A percentile compares a stretch with the other conserved stretches of the same genome.
phyloP scores from a whole-genome alignment of 768 basidiomycete genomes.

The Boletellus emodensis region DNA sequence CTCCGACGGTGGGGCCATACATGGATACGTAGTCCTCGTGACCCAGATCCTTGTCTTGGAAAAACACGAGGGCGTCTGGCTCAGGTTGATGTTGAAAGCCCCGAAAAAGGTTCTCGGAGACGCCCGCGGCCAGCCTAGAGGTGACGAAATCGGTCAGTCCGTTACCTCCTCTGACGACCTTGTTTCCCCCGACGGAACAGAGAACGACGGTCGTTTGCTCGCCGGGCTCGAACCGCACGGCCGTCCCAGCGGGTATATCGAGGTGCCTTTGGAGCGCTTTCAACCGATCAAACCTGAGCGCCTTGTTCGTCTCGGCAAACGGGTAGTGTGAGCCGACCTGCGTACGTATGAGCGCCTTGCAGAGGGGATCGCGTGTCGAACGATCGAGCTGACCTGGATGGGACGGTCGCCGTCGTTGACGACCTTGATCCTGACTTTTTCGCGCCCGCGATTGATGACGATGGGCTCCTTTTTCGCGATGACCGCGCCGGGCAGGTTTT shows the following conservation, averaged over 20 bases:
- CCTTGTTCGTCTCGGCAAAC: slow-evolving; percentile 85
- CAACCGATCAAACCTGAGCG: slow-evolving; percentile 76
- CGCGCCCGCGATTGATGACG: slow-evolving; percentile 69
- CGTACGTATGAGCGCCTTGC: slow-evolving; percentile 1
- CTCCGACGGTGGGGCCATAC: slow-evolving; percentile 94
- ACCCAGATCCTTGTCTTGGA: slow-evolving; percentile 51
- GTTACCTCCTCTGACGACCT: slow-evolving; percentile 78
- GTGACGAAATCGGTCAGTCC: slow-evolving; percentile 41
- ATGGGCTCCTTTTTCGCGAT: slow-evolving; percentile 64
- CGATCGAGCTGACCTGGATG: slow-evolving; percentile 62
- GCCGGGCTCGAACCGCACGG: slow-evolving; percentile 95
- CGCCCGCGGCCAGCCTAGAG: slow-evolving; percentile 45
- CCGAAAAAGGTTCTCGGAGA: slow-evolving; percentile 21
- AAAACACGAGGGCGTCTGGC: slow-evolving; percentile 53
- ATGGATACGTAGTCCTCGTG: slow-evolving; percentile 82
- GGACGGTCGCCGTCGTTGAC: slow-evolving; percentile 92
- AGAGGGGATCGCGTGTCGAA: not conserved
- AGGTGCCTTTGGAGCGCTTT: slow-evolving; percentile 81
- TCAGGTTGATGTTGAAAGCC: slow-evolving; percentile 73
- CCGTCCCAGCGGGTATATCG: slow-evolving; percentile 92
- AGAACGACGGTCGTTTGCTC: slow-evolving; percentile 81
- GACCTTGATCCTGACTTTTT: slow-evolving; percentile 67
- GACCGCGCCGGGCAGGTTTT: slow-evolving; percentile 71
- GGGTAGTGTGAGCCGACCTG: slow-evolving; percentile 94
- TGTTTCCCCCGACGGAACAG: slow-evolving; percentile 69